Percentiles rank a stretch among this genome's conserved stretches.
These are phyloP conservation scores for Neurospora pannonica DNA, from an alignment of 495 filamentous ascomycete genomes.

Conservation along the genomic window DNA sequence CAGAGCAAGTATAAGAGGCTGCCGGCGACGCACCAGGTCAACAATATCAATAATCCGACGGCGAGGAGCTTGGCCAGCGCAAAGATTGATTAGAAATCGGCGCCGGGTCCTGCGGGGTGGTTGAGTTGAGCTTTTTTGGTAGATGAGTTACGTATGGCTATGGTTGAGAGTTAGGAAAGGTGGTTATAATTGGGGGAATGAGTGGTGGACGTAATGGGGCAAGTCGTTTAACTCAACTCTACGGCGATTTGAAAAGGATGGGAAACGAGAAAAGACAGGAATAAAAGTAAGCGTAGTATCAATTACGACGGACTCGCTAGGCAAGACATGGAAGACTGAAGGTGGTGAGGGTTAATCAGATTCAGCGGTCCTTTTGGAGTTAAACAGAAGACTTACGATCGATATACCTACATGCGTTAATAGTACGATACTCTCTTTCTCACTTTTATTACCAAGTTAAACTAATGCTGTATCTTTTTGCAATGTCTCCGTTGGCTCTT, in stretches of 20 bases:
- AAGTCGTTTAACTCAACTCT: not conserved
- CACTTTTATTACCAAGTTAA: not conserved
- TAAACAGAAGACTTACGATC: not conserved
- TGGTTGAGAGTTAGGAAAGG: not conserved
- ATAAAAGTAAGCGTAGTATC: not conserved
- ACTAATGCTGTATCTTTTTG: not conserved
- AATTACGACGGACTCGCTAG: not conserved
- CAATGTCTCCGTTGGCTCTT: not conserved
- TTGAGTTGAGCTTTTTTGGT: no score
- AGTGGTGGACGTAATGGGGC: not conserved
- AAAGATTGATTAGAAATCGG: conserved; percentile 49
- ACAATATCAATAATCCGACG: conserved; percentile 57
- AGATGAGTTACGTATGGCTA: not conserved
- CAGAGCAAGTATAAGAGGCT: conserved; percentile 58
- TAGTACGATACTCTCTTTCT: not conserved
- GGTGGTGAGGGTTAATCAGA: not conserved
- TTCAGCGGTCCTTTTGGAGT: not conserved
- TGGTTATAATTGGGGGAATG: not conserved
- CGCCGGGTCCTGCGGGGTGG: not conserved
- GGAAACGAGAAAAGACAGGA: not conserved
- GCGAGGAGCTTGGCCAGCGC: conserved; percentile 54
- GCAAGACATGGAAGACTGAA: not conserved
- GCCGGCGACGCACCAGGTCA: conserved; percentile 52
- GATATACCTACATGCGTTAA: not conserved
- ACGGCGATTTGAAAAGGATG: not conserved